A percentile compares a stretch with the other conserved stretches of the same genome.
phyloP scores from a whole-genome alignment of 2,329 filamentous ascomycete genomes.

The Epichloe sibirici region DNA sequence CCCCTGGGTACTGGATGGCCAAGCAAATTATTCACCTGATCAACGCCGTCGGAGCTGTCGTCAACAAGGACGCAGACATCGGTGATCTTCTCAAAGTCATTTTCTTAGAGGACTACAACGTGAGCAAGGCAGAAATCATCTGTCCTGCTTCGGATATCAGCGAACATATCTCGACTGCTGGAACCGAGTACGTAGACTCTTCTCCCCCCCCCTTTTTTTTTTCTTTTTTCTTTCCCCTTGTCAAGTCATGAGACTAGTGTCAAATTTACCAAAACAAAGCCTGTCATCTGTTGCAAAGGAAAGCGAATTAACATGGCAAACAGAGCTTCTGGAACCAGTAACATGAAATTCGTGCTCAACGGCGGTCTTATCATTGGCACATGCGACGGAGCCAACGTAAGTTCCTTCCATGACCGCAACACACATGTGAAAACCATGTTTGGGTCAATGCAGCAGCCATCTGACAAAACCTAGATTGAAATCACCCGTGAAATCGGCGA shows the following conservation, averaged over 20 bases:
- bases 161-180: slow-evolving; percentile 96
- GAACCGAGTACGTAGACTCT: slow-evolving; percentile 56
- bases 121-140: slow-evolving; percentile 98
- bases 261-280: not conserved
- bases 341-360: slow-evolving; percentile 99
- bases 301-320: slow-evolving; percentile 5
- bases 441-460: not conserved
- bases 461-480: slow-evolving; percentile 50
- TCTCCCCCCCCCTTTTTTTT: too few species aligned
- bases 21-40: slow-evolving; percentile 97
- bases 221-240: not conserved
- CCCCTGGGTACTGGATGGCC: slow-evolving; percentile 99
- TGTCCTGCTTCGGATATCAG: slow-evolving; percentile 88
- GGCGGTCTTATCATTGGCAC: slow-evolving; percentile 96
- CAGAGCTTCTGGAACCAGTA: slow-evolving; percentile 70
- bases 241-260: too few species aligned
- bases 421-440: not conserved
- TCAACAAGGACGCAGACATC: slow-evolving; percentile 87
- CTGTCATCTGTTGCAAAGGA: not conserved
- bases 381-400: slow-evolving; percentile 91
- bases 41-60: slow-evolving; percentile 78
- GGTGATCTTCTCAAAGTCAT: slow-evolving; percentile 94
- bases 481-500: slow-evolving; percentile 96
- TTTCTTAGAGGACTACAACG: slow-evolving; percentile 97
- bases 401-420: slow-evolving; percentile 20